Evolutionary conservation across 163 green algal genomes (phyloP), one percentile per base, ranked within the genome.

Genomic region (Chlorella variabilis): DNA sequence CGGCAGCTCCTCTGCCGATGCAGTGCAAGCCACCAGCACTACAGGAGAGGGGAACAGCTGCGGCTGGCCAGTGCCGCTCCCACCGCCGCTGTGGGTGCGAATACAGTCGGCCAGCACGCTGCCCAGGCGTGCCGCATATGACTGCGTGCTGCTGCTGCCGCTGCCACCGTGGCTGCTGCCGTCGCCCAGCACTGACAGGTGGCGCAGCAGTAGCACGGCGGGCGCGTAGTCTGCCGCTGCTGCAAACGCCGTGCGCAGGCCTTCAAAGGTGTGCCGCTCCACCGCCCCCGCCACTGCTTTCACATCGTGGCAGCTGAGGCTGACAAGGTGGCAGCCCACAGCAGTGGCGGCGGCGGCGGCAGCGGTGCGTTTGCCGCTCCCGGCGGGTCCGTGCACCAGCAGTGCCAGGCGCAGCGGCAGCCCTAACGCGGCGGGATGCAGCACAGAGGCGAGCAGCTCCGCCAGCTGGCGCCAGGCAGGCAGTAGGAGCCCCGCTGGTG

Each of bases 371-470:
- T 85, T 82, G 20, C 93, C 93, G 45, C 80, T 85, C 58, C 93
- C 93, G 0, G 71, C 48, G 1, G 93, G 93, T 0, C 92, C 93
- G 54, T 89, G 78, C 62, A 97, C 75, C 59, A 96, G 86, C 67
- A 95, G 70, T 6, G 90, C 83, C 1, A 86, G 49, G 20, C 70
- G 61, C 5, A 79, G 61, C 21, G 79, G 79, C 7, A 92, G 21
- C 11, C 21, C 39, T 2, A 81, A 54, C 1, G 67, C 68, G 8
- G 36, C 36, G 25, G 88, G 85, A 79, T 96, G 91, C 61, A 95
- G 75, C 77, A 92, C 75, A 18, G 91, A 87, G 0, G 91, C 86
- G 8, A 95, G 59, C 29, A 95, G 33, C 23, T 83, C 11, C 7
- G 86, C 86, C 29, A 96, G 45, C 11, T 81, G 63, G 1, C 83